A percentile compares a stretch with the other conserved stretches of the same genome.
Evolutionary conservation across 768 basidiomycete genomes (phyloP).

Genomic region (Albatrellus ellisii): DNA sequence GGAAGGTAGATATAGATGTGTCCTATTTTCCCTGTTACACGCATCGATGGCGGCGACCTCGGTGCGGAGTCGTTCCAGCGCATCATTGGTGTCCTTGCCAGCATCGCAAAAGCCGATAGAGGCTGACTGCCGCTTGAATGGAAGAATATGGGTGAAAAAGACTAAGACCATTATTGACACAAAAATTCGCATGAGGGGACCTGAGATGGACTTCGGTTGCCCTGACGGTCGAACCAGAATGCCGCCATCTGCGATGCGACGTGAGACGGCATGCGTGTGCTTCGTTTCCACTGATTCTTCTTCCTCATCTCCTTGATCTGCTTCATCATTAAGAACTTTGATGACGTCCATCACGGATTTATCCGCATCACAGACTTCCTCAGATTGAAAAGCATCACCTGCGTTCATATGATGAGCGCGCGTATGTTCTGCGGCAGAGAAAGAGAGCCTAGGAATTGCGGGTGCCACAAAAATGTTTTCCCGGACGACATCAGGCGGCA

Average conservation of each 20-base stretch:
- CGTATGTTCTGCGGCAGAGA: constrained; percentile 6
- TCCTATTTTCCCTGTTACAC: constrained; percentile 46
- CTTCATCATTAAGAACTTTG: constrained; percentile 1
- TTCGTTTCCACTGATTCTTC: constrained; percentile 12
- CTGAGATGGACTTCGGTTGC: background rate
- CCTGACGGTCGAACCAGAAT: constrained; percentile 6
- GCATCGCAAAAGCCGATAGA: constrained; percentile 68
- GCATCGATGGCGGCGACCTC: constrained; percentile 33
- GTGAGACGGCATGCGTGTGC: constrained; percentile 21
- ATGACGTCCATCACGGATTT: constrained; percentile 2
- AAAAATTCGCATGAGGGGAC: constrained; percentile 31
- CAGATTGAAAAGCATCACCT: constrained; percentile 8
- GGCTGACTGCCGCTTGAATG: constrained; percentile 56
- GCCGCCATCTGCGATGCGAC: constrained; percentile 25
- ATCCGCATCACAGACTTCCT: constrained; percentile 6
- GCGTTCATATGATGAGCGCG: constrained; percentile 12
- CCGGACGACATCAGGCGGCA: constrained; percentile 27
- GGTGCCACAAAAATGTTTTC: constrained; percentile 15
- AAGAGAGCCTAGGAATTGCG: constrained; percentile 6
- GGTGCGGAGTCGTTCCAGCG: constrained; percentile 34
- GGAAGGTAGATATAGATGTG: constrained; percentile 26
- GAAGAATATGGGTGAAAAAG: constrained; percentile 16
- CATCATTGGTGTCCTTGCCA: constrained; percentile 43
- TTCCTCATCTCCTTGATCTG: constrained; percentile 11
- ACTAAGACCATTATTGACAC: constrained; percentile 21